phyloP scores from a whole-genome alignment of 371 early-diverging fungal species.

The Coemansia sp. region DNA sequence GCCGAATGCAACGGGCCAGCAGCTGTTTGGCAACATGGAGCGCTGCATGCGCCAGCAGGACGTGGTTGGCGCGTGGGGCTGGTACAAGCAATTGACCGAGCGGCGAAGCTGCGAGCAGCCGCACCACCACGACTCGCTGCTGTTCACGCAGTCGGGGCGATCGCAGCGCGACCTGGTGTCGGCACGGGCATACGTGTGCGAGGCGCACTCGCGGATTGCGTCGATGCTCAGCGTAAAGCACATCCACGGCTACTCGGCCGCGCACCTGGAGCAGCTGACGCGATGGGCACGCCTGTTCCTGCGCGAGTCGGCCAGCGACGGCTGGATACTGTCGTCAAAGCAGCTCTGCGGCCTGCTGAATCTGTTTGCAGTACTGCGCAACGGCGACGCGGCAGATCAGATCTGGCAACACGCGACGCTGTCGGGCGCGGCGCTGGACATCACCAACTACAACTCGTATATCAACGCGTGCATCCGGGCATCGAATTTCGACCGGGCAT shows the following conservation, averaged over 20 bases:
- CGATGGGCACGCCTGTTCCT: constrained; percentile 13
- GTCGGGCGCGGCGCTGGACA: constrained; percentile 46
- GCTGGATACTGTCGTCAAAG: constrained; percentile 19
- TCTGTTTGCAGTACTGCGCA: constrained; percentile 35
- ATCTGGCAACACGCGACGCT: constrained; percentile 46
- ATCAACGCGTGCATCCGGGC: constrained; percentile 46
- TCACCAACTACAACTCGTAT: constrained; percentile 51
- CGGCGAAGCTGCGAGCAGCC: not conserved
- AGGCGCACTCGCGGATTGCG: constrained; percentile 26
- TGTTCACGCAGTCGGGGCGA: not conserved
- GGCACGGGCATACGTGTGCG: constrained; percentile 1
- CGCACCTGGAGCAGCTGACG: constrained; percentile 1
- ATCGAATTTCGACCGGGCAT: constrained; percentile 47
- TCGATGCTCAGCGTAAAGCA: constrained; percentile 18
- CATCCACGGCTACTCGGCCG: constrained; percentile 22
- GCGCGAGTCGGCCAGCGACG: constrained; percentile 4
- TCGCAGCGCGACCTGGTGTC: not conserved
- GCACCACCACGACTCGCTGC: not conserved
- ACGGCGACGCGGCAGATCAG: constrained; percentile 20
- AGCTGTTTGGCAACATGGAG: not conserved
- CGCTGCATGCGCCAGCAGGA: constrained; percentile 5
- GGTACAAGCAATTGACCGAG: constrained; percentile 19
- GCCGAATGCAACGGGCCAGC: not conserved
- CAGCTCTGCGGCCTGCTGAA: constrained; percentile 28
- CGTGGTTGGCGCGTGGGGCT: constrained; percentile 14